Conservation (phyloP, 108 stramenopile species). For the Asterionellopsis glacialis region DNA sequence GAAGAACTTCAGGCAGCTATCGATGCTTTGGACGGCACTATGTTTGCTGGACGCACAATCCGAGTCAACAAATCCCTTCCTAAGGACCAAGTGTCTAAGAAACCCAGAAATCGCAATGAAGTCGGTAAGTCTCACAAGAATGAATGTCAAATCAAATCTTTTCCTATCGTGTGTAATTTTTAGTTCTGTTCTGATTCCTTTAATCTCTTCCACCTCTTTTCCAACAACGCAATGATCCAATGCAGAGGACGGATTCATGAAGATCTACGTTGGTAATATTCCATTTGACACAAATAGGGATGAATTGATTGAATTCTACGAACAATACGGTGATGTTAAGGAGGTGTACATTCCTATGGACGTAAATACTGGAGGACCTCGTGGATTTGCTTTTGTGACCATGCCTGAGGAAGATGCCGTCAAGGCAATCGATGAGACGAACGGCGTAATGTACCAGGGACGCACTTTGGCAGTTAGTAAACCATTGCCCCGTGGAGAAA, state of each 20-base stretch:
- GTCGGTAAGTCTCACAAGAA: not conserved
- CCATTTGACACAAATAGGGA: constrained; percentile 43
- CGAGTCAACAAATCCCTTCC: constrained; percentile 62
- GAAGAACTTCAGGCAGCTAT: constrained; percentile 61
- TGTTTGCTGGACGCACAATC: constrained; percentile 54
- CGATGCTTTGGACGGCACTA: constrained; percentile 40
- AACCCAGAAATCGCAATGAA: not conserved
- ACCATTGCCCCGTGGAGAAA: constrained; percentile 55
- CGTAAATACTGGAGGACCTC: constrained; percentile 31
- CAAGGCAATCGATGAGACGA: constrained; percentile 34
- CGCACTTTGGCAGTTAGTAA: constrained; percentile 53
- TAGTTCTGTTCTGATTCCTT: no score
- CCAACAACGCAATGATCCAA: not conserved
- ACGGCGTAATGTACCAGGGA: constrained; percentile 58
- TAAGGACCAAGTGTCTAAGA: constrained; percentile 25
- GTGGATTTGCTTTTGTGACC: constrained; percentile 75
- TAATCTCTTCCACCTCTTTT: no score
- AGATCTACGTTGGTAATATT: constrained; percentile 58
- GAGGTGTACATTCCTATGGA: constrained; percentile 59
- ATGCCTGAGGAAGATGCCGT: constrained; percentile 48
- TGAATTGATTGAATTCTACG: constrained; percentile 40
- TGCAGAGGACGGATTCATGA: constrained; percentile 4
- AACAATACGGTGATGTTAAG: constrained; percentile 39
- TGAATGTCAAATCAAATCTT: no score
- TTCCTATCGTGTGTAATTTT: no score